These are phyloP conservation scores for Globisporangium cederbergense DNA, from an alignment of 352 stramenopile species.

Conservation along the genomic window DNA sequence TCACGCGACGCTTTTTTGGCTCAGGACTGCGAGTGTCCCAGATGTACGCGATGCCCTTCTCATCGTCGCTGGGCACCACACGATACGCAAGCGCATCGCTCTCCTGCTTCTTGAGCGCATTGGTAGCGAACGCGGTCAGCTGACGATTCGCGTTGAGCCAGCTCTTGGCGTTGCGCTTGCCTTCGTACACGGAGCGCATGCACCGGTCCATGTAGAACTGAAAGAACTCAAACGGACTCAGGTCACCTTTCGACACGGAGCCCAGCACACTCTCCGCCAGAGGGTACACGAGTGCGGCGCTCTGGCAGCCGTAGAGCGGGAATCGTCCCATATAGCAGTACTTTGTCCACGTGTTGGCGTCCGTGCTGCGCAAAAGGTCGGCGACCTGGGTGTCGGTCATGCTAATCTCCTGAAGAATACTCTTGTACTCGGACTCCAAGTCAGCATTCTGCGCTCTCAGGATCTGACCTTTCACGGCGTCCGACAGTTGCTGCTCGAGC, in stretches of 20 bases:
- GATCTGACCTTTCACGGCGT: conserved; percentile 22
- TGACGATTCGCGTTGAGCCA: conserved; percentile 21
- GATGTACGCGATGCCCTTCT: conserved; percentile 36
- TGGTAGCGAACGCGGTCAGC: conserved; percentile 34
- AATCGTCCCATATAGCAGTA: conserved; percentile 33
- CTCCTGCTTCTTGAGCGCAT: conserved; percentile 27
- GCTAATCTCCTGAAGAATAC: conserved; percentile 19
- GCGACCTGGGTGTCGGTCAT: conserved; percentile 19
- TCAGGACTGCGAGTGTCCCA: conserved; percentile 25
- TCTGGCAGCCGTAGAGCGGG: conserved; percentile 38
- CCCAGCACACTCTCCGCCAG: conserved; percentile 19
- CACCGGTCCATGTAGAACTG: conserved; percentile 46
- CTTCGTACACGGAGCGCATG: conserved; percentile 35
- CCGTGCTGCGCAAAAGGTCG: conserved; percentile 22
- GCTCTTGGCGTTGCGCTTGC: conserved; percentile 34
- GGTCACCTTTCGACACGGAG: conserved; percentile 16
- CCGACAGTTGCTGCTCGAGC: conserved; percentile 26
- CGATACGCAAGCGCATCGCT: conserved; percentile 31
- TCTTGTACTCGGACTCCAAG: conserved; percentile 28
- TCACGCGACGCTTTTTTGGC: conserved; percentile 39
- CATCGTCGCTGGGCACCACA: conserved; percentile 38
- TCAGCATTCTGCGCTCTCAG: conserved; percentile 30
- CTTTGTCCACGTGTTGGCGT: conserved; percentile 35
- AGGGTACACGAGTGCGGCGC: conserved; percentile 26
- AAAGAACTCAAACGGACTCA: conserved; percentile 43